Evolutionary conservation across 164 flowering plant genomes (phyloP), one percentile per base, ranked within the genome.

Genomic region (Vitis labrusca): DNA sequence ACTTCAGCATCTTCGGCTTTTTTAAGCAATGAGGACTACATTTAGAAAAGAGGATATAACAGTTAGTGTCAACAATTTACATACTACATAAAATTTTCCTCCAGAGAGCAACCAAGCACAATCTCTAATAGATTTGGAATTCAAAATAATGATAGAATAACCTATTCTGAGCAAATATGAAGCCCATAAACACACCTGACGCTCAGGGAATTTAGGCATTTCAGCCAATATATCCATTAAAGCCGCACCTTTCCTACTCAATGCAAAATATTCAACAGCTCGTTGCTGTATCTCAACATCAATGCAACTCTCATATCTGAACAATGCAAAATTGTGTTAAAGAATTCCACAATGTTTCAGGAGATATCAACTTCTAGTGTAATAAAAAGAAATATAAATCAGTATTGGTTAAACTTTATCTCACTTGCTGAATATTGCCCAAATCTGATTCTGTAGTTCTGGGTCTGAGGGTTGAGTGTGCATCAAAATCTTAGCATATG

Each of bases 141-240:
- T 19, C 12, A 63, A n/a, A 6, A 12, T 15, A 48, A 9, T 30
- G 65, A 19, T 47, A 50, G 50, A 29, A 10, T 48, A 54, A 52
- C 47, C 44, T 59, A 71, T 66, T 11, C 68, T 15, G 27, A 66
- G 59, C 8, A 65, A 27, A 29, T 8, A 37, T 14, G 7, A 72
- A 58, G 13, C 14, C 6, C 52, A 44, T 10, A 51, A 13, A 69
- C 63, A 51, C 67, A 93, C 99, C 93, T 93, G 90, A 29, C 99
- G 89, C 82, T 93, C 98, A 68, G 99, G 98, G 76, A 96, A 96
- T 80, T 96, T 96, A 15, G 99, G 99, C 98, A 93, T 96, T 84
- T 93, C 99, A 71, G 99, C 97, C 78, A 96, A 79, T 74, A 96
- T 87, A 80, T 93, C 99, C 84, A 82, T 78, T 56, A 92, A 76